These are phyloP conservation scores for Cladosporium sp. DNA, from an alignment of 2,329 filamentous ascomycete genomes.

Conservation along the genomic window DNA sequence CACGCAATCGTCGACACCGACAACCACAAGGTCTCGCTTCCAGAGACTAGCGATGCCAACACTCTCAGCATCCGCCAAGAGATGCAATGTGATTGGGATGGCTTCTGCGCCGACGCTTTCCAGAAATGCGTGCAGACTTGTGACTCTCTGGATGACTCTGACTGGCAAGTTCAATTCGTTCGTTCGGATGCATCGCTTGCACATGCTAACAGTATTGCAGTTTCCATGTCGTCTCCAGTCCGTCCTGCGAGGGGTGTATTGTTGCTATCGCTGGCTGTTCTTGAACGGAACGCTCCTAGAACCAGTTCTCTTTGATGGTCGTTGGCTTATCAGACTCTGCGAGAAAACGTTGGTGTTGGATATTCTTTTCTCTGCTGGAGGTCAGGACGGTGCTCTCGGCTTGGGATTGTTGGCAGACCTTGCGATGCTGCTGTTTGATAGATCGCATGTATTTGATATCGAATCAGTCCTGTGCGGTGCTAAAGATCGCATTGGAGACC, in stretches of 20 bases:
- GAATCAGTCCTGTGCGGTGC: no score
- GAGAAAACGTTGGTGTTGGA: no score
- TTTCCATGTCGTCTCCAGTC: not conserved
- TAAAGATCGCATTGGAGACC: no score
- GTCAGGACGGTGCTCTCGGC: no score
- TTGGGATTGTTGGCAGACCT: no score
- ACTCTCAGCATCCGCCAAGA: not conserved
- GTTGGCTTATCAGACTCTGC: no score
- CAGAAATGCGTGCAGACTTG: not conserved
- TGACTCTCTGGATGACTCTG: not conserved
- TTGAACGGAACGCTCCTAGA: no score
- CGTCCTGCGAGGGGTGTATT: not conserved
- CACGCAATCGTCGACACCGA: not conserved
- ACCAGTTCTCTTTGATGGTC: no score
- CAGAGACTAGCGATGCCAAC: not conserved
- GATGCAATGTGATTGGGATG: not conserved
- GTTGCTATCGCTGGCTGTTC: not conserved
- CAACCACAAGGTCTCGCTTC: not conserved
- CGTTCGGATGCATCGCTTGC: not conserved
- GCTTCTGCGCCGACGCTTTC: not conserved
- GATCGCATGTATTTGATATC: no score
- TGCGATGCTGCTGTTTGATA: no score
- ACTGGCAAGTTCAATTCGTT: not conserved
- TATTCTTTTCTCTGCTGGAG: no score
- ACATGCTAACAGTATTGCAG: not conserved